Evolutionary conservation across 768 basidiomycete species (phyloP).

Genomic region (Trametes elegans): DNA sequence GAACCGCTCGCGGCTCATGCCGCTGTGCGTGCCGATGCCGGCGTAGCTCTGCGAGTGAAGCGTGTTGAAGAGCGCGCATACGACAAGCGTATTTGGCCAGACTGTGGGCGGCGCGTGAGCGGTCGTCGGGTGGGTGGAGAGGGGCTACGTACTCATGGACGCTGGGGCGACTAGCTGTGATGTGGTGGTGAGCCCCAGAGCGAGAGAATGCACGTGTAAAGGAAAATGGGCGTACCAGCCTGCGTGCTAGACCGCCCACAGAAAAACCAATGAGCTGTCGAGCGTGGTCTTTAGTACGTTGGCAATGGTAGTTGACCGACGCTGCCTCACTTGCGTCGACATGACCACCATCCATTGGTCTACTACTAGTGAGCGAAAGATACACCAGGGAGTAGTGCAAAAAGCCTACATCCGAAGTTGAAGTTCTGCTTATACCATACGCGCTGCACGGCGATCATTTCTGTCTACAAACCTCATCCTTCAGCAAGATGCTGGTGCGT

Average conservation of each 20-base stretch:
- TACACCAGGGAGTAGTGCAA: not conserved
- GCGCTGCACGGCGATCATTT: slow-evolving; percentile 73
- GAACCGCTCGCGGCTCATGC: slow-evolving; percentile 57
- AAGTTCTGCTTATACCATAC: slow-evolving; percentile 68
- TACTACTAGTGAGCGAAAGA: not conserved
- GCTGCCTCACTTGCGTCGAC: slow-evolving; percentile 24
- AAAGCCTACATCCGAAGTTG: slow-evolving; percentile 50
- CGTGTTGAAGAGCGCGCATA: slow-evolving; percentile 72
- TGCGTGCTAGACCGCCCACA: slow-evolving; percentile 34
- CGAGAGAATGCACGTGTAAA: too few species aligned
- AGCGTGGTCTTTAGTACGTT: not conserved
- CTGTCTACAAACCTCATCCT: slow-evolving; percentile 41
- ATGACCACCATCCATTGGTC: slow-evolving; percentile 33
- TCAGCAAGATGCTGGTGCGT: not conserved
- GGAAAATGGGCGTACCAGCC: slow-evolving; percentile 27
- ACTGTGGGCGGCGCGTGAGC: slow-evolving; percentile 36
- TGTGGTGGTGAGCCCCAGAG: slow-evolving; percentile 13
- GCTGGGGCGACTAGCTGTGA: slow-evolving; percentile 23
- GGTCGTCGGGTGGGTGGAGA: not conserved
- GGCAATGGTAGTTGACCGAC: not conserved
- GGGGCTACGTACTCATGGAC: slow-evolving; percentile 28
- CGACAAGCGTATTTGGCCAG: slow-evolving; percentile 72
- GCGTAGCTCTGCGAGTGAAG: slow-evolving; percentile 61
- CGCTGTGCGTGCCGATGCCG: slow-evolving; percentile 52
- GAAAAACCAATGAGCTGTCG: slow-evolving; percentile 29